These are phyloP conservation scores for Xylariales sp. DNA, from an alignment of 2,329 filamentous ascomycete genomes.

Conservation along the genomic window DNA sequence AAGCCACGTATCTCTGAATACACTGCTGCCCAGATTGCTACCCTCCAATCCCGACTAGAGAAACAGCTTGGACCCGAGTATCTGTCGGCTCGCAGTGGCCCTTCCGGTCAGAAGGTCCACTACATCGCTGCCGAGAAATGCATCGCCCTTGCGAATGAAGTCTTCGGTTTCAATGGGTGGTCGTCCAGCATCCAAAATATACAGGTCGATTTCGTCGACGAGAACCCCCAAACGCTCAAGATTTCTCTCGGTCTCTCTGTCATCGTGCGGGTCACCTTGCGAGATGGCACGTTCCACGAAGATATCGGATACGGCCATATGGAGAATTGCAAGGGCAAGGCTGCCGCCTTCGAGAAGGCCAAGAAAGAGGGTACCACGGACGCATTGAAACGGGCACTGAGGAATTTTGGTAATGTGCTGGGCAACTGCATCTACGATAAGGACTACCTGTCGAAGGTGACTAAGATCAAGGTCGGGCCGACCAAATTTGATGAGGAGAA, in stretches of 20 bases:
- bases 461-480: slow-evolving; percentile 84
- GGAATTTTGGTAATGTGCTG: slow-evolving; percentile 94
- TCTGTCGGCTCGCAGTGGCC: slow-evolving; percentile 86
- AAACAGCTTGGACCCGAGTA: slow-evolving; percentile 97
- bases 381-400: slow-evolving; percentile 86
- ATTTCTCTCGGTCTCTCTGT: slow-evolving; percentile 89
- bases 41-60: slow-evolving; percentile 85
- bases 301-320: slow-evolving; percentile 97
- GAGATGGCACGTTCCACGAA: slow-evolving; percentile 96
- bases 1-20: slow-evolving; percentile 79
- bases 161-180: slow-evolving; percentile 67
- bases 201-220: slow-evolving; percentile 94
- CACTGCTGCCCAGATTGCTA: slow-evolving; percentile 90
- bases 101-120: slow-evolving; percentile 86
- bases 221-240: slow-evolving; percentile 80
- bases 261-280: slow-evolving; percentile 88
- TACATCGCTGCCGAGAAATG: slow-evolving; percentile 97
- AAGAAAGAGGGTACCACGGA: slow-evolving; percentile 99
- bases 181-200: slow-evolving; percentile 95
- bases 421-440: slow-evolving; percentile 99
- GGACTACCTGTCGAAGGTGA: slow-evolving; percentile 89
- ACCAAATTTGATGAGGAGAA: slow-evolving; percentile 82
- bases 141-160: slow-evolving; percentile 71
- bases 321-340: slow-evolving; percentile 95
- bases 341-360: slow-evolving; percentile 95